Evolutionary conservation across 352 stramenopile genomes (phyloP).

Genomic region (Peronospora farinosa): DNA sequence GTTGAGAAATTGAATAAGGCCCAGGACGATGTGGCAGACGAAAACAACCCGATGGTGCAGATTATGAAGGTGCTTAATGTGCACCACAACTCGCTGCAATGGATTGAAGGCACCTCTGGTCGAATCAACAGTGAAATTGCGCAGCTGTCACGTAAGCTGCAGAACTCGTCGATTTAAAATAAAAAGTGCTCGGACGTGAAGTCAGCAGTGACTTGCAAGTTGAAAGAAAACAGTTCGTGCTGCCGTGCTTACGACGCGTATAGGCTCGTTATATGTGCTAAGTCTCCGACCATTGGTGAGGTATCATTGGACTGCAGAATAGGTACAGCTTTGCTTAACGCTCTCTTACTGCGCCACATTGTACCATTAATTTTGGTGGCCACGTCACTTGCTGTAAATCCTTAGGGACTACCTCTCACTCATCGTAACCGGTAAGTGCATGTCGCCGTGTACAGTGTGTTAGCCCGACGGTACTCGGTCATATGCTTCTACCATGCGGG

Average conservation of each 20-base stretch:
- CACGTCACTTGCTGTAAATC: too few species aligned
- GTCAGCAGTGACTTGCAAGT: slow-evolving; percentile 15
- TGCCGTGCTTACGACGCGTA: too few species aligned
- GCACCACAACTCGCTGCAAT: slow-evolving; percentile 84
- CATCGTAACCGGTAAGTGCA: background rate
- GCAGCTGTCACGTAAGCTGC: slow-evolving; percentile 61
- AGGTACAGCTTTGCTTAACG: too few species aligned
- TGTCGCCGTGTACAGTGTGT: background rate
- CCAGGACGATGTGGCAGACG: slow-evolving; percentile 58
- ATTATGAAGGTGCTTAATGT: slow-evolving; percentile 88
- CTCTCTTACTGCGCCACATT: too few species aligned
- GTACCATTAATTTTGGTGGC: too few species aligned
- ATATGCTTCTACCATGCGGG: too few species aligned
- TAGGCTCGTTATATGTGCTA: too few species aligned
- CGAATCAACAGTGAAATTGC: slow-evolving; percentile 62
- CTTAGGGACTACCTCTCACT: too few species aligned
- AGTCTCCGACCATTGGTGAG: too few species aligned
- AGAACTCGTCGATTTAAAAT: slow-evolving; percentile 56
- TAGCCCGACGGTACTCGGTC: too few species aligned
- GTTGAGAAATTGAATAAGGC: slow-evolving; percentile 84
- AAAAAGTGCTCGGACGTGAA: background rate
- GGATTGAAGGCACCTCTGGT: slow-evolving; percentile 70
- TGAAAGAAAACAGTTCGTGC: slow-evolving; percentile 4
- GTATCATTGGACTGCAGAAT: too few species aligned
- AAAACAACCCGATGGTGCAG: slow-evolving; percentile 76